Evolutionary conservation across 257 asterid species (phyloP), one percentile per base, ranked within the genome.

Genomic region (Solanum virginianum): DNA sequence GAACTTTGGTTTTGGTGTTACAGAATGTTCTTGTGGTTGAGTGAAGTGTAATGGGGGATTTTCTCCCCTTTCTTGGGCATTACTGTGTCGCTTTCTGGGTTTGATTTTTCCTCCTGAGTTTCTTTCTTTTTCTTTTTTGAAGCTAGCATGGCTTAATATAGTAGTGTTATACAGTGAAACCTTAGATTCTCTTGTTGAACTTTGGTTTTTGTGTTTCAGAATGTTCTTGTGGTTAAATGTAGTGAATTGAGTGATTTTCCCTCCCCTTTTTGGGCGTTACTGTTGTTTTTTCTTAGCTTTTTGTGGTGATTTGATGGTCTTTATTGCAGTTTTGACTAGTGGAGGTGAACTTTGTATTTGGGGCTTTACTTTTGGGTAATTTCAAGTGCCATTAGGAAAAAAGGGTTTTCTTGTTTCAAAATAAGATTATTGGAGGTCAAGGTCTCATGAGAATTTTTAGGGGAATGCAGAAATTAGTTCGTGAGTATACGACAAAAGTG

Each of bases 361-460:
- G 54, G 89, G 88, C 57, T 87, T 86, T 82, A 80, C 85, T 87
- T 85, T 69, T 90, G 86, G 94, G 94, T 92, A 93, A 89, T 92
- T 91, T 92, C 77, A 69, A 89, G 88, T 83, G 85, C 88, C 90
- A 88, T 90, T 90, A 85, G 88, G 88, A 87, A 89, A 90, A 92
- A 93, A 66, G 3, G 89, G 86, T 90, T 89, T 92, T 89, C 87
- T 92, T 93, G 89, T 88, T 86, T 89, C 89, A 90, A 88, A 89
- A 85, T 86, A 89, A 81, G 89, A 86, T 88, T 86, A 89, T 92
- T 85, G 94, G 94, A 89, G 92, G 90, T 88, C 88, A 87, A 93
- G 97, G 90, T 96, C 98, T 97, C 95, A 97, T 95, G 99, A 95
- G 98, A 95, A 92, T 97, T 95, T 92, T 90, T 92, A 93, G 98